phyloP scores from a whole-genome alignment of 768 basidiomycete species.

The Pilatotrama ljubarskyi region DNA sequence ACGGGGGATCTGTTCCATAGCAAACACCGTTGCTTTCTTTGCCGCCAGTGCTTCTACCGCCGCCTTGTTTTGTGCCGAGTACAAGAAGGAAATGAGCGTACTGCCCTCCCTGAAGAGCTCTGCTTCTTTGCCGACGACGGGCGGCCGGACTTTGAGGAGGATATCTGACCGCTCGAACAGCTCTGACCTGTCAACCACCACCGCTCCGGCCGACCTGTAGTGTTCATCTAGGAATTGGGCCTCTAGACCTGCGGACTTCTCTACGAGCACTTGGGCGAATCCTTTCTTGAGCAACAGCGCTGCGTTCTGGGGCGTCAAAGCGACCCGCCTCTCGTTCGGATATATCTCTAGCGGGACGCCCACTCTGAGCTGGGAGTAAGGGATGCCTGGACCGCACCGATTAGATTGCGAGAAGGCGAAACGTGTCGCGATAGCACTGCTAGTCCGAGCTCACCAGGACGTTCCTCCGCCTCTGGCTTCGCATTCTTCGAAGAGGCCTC shows the following conservation, averaged over 20 bases:
- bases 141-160: slow-evolving; percentile 84
- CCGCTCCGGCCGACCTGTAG: slow-evolving; percentile 77
- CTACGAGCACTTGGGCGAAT: slow-evolving; percentile 70
- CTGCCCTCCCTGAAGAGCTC: slow-evolving; percentile 67
- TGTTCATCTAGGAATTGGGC: slow-evolving; percentile 84
- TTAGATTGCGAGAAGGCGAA: slow-evolving; percentile 8
- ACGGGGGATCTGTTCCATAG: slow-evolving; percentile 92
- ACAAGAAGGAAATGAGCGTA: slow-evolving; percentile 81
- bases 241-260: slow-evolving; percentile 64
- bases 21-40: slow-evolving; percentile 71
- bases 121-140: slow-evolving; percentile 61
- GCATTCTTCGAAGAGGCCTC: slow-evolving; percentile 7
- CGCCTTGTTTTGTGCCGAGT: slow-evolving; percentile 78
- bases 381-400: slow-evolving; percentile 39
- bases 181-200: slow-evolving; percentile 69
- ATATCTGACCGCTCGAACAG: slow-evolving; percentile 73
- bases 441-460: slow-evolving; percentile 15
- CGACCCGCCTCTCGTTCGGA: slow-evolving; percentile 77
- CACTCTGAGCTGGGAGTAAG: slow-evolving; percentile 72
- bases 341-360: slow-evolving; percentile 79
- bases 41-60: slow-evolving; percentile 70
- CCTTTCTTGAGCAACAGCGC: slow-evolving; percentile 80
- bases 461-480: background rate
- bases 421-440: background rate
- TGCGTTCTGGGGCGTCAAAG: slow-evolving; percentile 79